A percentile compares a stretch with the other conserved stretches of the same genome.
phyloP scores from a whole-genome alignment of 202 grass and related monocot genomes.

The Miscanthus sacchariflorus region DNA sequence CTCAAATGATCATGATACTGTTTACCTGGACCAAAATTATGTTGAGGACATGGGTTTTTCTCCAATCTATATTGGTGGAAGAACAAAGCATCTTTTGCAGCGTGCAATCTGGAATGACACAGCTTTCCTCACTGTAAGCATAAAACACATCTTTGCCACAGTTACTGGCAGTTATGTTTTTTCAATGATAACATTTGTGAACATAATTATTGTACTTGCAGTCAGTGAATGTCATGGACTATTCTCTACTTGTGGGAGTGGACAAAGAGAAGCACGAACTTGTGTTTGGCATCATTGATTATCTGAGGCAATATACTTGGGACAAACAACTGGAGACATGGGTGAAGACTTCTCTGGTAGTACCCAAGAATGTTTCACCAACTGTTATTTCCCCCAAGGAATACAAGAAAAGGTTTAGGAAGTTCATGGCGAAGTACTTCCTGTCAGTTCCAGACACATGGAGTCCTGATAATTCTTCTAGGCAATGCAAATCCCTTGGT shows the following conservation, averaged over 20 bases:
- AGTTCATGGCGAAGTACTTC: conserved; percentile 91
- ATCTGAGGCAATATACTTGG: conserved; percentile 94
- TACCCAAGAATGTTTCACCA: conserved; percentile 81
- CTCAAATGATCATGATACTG: conserved; percentile 62
- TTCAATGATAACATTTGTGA: conserved; percentile 35
- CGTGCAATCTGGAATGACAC: conserved; percentile 99
- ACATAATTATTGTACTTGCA: conserved; percentile 56
- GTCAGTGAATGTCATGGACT: conserved; percentile 94
- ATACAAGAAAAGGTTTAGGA: conserved; percentile 97
- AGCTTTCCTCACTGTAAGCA: conserved; percentile 93
- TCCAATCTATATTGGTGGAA: conserved; percentile 94
- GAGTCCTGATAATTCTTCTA: conserved; percentile 62
- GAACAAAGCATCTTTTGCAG: conserved; percentile 94
- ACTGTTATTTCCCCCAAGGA: conserved; percentile 85
- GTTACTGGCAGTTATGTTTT: conserved; percentile 37
- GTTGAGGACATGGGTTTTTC: conserved; percentile 84
- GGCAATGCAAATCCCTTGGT: conserved; percentile 63
- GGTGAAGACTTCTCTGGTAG: conserved; percentile 88
- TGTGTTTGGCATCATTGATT: conserved; percentile 98
- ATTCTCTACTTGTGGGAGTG: conserved; percentile 95
- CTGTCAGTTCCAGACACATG: conserved; percentile 82
- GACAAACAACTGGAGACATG: conserved; percentile 97
- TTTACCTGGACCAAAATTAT: conserved; percentile 96
- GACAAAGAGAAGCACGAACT: conserved; percentile 80
- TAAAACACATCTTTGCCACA: conserved; percentile 33